These are phyloP conservation scores for Centrapalus pauciflorus DNA, from an alignment of 129 eudicot genomes.

Conservation along the genomic window DNA sequence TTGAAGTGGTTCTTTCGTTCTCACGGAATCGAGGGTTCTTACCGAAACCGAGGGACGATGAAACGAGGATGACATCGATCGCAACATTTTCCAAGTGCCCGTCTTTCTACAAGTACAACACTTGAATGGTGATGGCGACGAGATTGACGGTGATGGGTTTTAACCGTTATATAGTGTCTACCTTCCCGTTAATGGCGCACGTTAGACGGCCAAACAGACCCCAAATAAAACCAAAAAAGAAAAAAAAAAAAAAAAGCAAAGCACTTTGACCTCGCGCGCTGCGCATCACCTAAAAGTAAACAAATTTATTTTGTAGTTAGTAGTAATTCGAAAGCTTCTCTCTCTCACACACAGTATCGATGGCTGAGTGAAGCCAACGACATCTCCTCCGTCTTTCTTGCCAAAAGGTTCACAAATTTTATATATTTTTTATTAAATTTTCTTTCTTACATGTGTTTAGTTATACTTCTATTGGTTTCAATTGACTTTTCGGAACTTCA, in stretches of 20 bases:
- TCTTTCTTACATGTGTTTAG: slow-evolving; percentile 9
- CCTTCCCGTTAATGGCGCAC: slow-evolving; percentile 50
- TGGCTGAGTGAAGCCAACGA: slow-evolving; percentile 39
- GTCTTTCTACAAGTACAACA: slow-evolving; percentile 11
- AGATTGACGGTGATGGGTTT: slow-evolving; percentile 37
- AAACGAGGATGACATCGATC: neutral
- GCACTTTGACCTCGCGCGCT: neutral
- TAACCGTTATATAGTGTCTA: slow-evolving; percentile 36
- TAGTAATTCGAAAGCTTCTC: slow-evolving; percentile 23
- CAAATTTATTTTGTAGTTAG: neutral
- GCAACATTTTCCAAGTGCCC: slow-evolving; percentile 6
- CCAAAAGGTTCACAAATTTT: slow-evolving; percentile 5
- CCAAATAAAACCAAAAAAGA: neutral
- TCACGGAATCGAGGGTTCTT: too few species aligned
- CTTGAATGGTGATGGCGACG: slow-evolving; percentile 21
- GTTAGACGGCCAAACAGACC: slow-evolving; percentile 21
- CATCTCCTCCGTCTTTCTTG: slow-evolving; percentile 25
- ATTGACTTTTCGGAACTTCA: slow-evolving; percentile 17
- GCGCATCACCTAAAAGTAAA: neutral
- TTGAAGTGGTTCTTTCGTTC: too few species aligned
- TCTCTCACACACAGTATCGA: slow-evolving; percentile 10
- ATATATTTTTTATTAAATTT: neutral
- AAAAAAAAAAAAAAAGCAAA: too few species aligned
- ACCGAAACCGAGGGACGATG: neutral
- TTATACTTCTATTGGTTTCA: neutral